A percentile compares a stretch with the other conserved stretches of the same genome.
Evolutionary conservation across 345 rosid species (phyloP).

Genomic region (Salix exigua): DNA sequence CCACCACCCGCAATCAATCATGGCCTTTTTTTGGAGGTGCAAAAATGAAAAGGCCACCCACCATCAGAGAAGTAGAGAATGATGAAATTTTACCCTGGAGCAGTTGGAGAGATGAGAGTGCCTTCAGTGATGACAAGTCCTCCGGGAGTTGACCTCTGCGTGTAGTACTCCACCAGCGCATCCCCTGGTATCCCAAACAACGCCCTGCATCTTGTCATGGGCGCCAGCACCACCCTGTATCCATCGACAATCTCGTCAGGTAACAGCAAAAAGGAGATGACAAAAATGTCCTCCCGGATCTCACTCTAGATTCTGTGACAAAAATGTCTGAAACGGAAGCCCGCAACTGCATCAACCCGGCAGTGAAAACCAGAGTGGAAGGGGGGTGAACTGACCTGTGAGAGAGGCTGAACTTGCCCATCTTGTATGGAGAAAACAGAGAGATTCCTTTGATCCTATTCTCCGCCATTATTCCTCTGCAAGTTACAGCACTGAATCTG

Average conservation of each 20-base stretch:
- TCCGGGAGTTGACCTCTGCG: slow-evolving; percentile 77
- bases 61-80: background rate
- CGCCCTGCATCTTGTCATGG: slow-evolving; percentile 90
- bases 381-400: slow-evolving; percentile 49
- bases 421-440: slow-evolving; percentile 63
- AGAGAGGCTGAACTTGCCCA: slow-evolving; percentile 73
- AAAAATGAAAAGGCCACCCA: background rate
- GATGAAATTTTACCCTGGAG: slow-evolving; percentile 56
- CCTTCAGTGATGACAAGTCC: slow-evolving; percentile 86
- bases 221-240: slow-evolving; percentile 81
- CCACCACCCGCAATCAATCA: background rate
- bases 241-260: background rate
- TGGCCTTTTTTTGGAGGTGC: too few species aligned
- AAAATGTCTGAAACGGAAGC: background rate
- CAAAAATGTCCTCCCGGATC: slow-evolving; percentile 4
- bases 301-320: background rate
- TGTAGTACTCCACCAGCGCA: slow-evolving; percentile 66
- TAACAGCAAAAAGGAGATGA: background rate
- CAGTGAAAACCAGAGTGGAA: background rate
- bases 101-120: slow-evolving; percentile 56
- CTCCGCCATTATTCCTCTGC: slow-evolving; percentile 16
- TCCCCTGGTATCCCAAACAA: slow-evolving; percentile 58
- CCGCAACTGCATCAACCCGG: background rate
- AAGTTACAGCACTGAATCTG: background rate
- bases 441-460: slow-evolving; percentile 7